Evolutionary conservation across 1,284 basidiomycete genomes (phyloP).

Genomic region (Ceratobasidium sp.): DNA sequence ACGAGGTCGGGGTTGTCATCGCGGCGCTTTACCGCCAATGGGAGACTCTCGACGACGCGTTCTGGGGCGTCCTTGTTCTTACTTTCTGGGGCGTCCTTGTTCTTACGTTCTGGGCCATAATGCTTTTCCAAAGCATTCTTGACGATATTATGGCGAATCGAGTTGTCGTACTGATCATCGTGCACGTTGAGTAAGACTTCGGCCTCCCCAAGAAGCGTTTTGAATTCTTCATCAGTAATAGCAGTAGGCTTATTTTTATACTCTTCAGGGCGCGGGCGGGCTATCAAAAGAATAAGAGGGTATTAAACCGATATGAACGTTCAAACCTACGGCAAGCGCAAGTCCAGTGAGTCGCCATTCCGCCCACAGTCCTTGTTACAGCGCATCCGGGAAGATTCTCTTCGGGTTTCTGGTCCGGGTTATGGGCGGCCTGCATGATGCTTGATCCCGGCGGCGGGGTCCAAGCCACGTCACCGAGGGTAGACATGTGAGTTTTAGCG

Average conservation of each 20-base stretch:
- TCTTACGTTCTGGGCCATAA: too few species aligned
- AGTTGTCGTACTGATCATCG: slow-evolving; percentile 8
- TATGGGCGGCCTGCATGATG: not conserved
- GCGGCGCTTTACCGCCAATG: slow-evolving; percentile 28
- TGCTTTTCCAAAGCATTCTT: slow-evolving; percentile 7
- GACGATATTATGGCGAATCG: slow-evolving; percentile 23
- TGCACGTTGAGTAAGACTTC: slow-evolving; percentile 13
- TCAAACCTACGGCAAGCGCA: slow-evolving; percentile 29
- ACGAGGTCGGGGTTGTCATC: slow-evolving; percentile 29
- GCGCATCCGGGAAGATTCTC: not conserved
- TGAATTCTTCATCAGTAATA: slow-evolving; percentile 2
- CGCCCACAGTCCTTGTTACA: slow-evolving; percentile 37
- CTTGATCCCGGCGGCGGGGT: not conserved
- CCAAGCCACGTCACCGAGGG: not conserved
- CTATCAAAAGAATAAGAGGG: not conserved
- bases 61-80: too few species aligned
- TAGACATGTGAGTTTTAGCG: not conserved
- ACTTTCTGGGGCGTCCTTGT: too few species aligned
- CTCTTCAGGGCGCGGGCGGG: slow-evolving; percentile 11
- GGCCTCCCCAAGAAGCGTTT: not conserved
- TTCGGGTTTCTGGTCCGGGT: slow-evolving; percentile 33
- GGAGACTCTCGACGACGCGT: slow-evolving; percentile 2
- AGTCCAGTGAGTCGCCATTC: slow-evolving; percentile 42
- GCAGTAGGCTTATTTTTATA: not conserved
- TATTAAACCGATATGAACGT: not conserved